Conservation (phyloP, 2,329 filamentous ascomycete genomes). For the Ceratocystis variospora region DNA sequence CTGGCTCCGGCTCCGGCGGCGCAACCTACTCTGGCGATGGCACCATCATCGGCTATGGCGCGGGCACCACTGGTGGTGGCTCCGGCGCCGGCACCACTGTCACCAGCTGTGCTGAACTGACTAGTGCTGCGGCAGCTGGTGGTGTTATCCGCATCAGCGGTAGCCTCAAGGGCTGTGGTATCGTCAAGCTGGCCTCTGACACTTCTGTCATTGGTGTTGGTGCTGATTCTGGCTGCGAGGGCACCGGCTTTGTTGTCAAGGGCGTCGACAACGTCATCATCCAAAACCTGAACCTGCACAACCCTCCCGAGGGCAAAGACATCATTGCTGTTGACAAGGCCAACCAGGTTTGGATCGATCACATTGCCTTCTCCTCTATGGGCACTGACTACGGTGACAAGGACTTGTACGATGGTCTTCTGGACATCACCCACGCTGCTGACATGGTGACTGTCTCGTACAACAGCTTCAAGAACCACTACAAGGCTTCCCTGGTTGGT, state of each 20-base stretch:
- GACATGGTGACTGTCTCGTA: constrained; percentile 33
- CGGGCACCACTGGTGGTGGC: constrained; percentile 34
- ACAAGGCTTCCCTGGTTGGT: constrained; percentile 45
- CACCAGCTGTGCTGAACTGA: constrained; percentile 31
- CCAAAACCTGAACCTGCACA: constrained; percentile 40
- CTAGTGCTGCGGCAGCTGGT: constrained; percentile 27
- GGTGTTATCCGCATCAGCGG: constrained; percentile 36
- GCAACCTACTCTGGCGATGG: constrained; percentile 14
- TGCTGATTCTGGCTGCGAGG: constrained; percentile 29
- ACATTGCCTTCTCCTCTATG: constrained; percentile 30
- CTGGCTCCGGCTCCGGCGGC: background rate
- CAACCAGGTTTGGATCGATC: constrained; percentile 37
- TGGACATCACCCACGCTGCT: constrained; percentile 33
- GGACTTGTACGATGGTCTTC: constrained; percentile 32
- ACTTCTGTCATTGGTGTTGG: constrained; percentile 40
- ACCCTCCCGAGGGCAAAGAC: constrained; percentile 37
- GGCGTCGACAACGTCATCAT: constrained; percentile 40
- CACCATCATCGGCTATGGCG: constrained; percentile 25
- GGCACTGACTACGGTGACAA: constrained; percentile 27
- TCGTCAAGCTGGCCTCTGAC: constrained; percentile 34
- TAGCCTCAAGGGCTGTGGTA: constrained; percentile 30
- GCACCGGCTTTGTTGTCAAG: constrained; percentile 36
- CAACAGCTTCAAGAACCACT: constrained; percentile 33
- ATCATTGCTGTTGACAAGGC: constrained; percentile 36
- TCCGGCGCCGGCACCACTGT: constrained; percentile 33